phyloP scores from a whole-genome alignment of 2,329 filamentous ascomycete genomes.

The Xylariomycetidae sp. region DNA sequence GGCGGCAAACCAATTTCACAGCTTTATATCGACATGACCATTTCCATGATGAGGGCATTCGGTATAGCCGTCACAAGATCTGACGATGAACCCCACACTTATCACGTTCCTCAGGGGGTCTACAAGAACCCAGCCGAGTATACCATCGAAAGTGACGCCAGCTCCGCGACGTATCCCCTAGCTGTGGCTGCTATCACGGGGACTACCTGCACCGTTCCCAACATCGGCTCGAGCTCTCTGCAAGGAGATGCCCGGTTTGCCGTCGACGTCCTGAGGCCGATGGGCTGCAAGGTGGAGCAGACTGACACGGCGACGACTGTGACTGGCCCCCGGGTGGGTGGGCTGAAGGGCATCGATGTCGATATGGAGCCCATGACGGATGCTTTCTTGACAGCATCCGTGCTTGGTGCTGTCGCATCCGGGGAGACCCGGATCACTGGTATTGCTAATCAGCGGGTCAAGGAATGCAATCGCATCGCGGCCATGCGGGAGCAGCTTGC shows the following conservation, averaged over 20 bases:
- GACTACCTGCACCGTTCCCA: slow-evolving; percentile 91
- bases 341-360: slow-evolving; percentile 70
- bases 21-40: slow-evolving; percentile 97
- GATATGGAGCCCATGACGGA: slow-evolving; percentile 99
- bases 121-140: slow-evolving; percentile 86
- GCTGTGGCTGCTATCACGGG: slow-evolving; percentile 94
- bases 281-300: slow-evolving; percentile 90
- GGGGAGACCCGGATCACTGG: slow-evolving; percentile 84
- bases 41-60: slow-evolving; percentile 93
- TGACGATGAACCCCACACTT: slow-evolving; percentile 77
- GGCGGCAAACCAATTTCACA: slow-evolving; percentile 98
- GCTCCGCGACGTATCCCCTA: slow-evolving; percentile 92
- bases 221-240: slow-evolving; percentile 86
- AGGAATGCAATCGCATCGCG: slow-evolving; percentile 93
- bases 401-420: slow-evolving; percentile 82
- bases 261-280: slow-evolving; percentile 80
- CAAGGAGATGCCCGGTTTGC: slow-evolving; percentile 96
- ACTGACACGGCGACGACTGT: slow-evolving; percentile 85
- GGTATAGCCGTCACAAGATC: slow-evolving; percentile 78
- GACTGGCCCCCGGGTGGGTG: slow-evolving; percentile 73
- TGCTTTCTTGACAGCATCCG: slow-evolving; percentile 91
- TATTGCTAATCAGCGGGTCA: slow-evolving; percentile 96
- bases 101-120: slow-evolving; percentile 80
- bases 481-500: slow-evolving; percentile 94
- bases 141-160: slow-evolving; percentile 92